Percentiles rank a stretch among this genome's conserved stretches.
phyloP scores from a whole-genome alignment of 352 stramenopile species.

The Phytophthora brassicae region DNA sequence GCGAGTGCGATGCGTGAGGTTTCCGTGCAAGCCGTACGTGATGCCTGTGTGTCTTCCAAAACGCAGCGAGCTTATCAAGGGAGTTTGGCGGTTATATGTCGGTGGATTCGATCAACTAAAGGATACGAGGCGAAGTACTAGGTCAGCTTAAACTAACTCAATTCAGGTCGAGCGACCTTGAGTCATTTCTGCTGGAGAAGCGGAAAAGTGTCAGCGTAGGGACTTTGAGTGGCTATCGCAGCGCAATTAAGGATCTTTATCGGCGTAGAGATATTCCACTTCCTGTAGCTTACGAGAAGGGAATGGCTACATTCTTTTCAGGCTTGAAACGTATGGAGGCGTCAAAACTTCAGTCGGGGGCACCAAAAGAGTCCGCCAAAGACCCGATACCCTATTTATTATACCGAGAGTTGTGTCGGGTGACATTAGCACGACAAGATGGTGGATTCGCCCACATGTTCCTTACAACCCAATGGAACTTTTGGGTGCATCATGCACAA shows the following conservation, averaged over 20 bases:
- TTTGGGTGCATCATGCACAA: slow-evolving; percentile 27
- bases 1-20: not conserved
- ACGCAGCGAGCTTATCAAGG: not conserved
- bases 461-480: slow-evolving; percentile 25
- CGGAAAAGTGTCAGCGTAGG: slow-evolving; percentile 4
- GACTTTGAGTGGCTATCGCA: slow-evolving; percentile 4
- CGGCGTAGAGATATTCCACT: not conserved
- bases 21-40: not conserved
- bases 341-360: not conserved
- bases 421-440: not conserved
- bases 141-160: not conserved
- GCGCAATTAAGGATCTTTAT: slow-evolving; percentile 13
- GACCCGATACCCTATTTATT: not conserved
- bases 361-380: not conserved
- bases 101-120: not conserved
- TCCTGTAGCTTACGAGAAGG: not conserved
- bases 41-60: not conserved
- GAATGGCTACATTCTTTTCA: slow-evolving; percentile 8
- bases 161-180: slow-evolving; percentile 2
- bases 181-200: slow-evolving; percentile 6
- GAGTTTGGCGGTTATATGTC: not conserved
- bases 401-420: not conserved
- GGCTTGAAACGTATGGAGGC: slow-evolving; percentile 8
- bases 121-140: not conserved
- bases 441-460: slow-evolving; percentile 20